These are phyloP conservation scores for Exophiala sideris DNA, from an alignment of 2,329 filamentous ascomycete genomes.

Conservation along the genomic window DNA sequence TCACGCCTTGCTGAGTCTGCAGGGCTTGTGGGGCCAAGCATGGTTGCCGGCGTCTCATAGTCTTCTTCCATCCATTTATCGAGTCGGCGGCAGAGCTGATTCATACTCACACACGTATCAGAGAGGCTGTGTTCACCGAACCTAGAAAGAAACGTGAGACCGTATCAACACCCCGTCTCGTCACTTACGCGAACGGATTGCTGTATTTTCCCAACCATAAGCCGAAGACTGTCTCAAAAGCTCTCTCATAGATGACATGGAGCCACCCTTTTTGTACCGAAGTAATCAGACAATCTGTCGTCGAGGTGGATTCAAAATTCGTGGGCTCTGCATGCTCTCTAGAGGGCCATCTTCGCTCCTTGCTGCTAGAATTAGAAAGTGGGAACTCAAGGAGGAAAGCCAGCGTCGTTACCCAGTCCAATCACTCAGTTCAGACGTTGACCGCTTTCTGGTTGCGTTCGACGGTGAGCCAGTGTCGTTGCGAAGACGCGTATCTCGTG, in stretches of 20 bases:
- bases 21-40: slow-evolving; percentile 1
- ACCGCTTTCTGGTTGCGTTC: background rate
- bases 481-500: background rate
- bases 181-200: slow-evolving; percentile 41
- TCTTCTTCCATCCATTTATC: slow-evolving; percentile 35
- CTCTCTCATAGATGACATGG: slow-evolving; percentile 34
- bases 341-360: slow-evolving; percentile 6
- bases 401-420: background rate
- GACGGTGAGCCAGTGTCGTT: background rate
- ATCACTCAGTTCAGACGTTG: background rate
- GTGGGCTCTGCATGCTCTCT: slow-evolving; percentile 4
- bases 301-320: background rate
- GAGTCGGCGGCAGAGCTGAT: slow-evolving; percentile 19
- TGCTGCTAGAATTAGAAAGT: slow-evolving; percentile 3
- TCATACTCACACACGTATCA: slow-evolving; percentile 18
- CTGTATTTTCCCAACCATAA: slow-evolving; percentile 44
- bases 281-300: slow-evolving; percentile 2
- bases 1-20: slow-evolving; percentile 18
- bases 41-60: slow-evolving; percentile 1
- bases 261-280: slow-evolving; percentile 22
- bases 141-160: slow-evolving; percentile 1
- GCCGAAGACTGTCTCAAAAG: slow-evolving; percentile 42
- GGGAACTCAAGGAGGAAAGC: background rate
- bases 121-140: slow-evolving; percentile 17
- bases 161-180: too few species aligned